These are phyloP conservation scores for Anisogramma anomala DNA, from an alignment of 2,329 filamentous ascomycete genomes.

Conservation along the genomic window DNA sequence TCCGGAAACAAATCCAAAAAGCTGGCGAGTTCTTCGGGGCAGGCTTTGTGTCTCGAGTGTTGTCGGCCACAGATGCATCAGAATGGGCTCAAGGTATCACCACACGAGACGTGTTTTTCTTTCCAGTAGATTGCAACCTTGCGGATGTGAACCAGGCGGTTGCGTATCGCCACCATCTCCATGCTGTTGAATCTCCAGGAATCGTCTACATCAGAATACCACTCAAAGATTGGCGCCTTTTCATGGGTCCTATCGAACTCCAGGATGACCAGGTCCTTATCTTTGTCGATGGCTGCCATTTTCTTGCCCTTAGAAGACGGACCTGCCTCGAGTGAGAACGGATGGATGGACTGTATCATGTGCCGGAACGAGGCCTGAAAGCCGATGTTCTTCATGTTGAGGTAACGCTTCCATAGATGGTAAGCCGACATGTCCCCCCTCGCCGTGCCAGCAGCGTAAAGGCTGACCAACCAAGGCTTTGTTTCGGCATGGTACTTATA, in stretches of 20 bases:
- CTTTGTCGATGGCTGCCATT: slow-evolving; percentile 3
- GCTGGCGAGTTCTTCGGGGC: slow-evolving; percentile 15
- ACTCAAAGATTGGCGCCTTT: neutral
- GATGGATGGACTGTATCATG: neutral
- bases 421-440: slow-evolving; percentile 3
- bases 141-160: neutral
- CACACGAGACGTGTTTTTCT: too few relatives aligned
- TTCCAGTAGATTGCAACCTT: slow-evolving; percentile 10
- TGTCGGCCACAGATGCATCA: neutral
- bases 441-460: neutral
- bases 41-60: slow-evolving; percentile 13
- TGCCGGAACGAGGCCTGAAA: slow-evolving; percentile 8
- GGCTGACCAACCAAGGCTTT: neutral
- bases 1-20: slow-evolving; percentile 20
- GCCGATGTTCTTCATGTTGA: slow-evolving; percentile 5
- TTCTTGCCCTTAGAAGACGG: neutral
- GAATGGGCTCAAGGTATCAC: neutral
- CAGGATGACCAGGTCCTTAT: slow-evolving; percentile 16
- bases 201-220: slow-evolving; percentile 1
- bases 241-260: slow-evolving; percentile 8
- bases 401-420: slow-evolving; percentile 4
- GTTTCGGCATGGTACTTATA: too few relatives aligned
- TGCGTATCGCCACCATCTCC: neutral
- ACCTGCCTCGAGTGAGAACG: neutral
- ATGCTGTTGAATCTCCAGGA: neutral